A percentile compares a stretch with the other conserved stretches of the same genome.
Conservation (phyloP, 805 yeast species). For the Yarrowia yakushimensis region DNA sequence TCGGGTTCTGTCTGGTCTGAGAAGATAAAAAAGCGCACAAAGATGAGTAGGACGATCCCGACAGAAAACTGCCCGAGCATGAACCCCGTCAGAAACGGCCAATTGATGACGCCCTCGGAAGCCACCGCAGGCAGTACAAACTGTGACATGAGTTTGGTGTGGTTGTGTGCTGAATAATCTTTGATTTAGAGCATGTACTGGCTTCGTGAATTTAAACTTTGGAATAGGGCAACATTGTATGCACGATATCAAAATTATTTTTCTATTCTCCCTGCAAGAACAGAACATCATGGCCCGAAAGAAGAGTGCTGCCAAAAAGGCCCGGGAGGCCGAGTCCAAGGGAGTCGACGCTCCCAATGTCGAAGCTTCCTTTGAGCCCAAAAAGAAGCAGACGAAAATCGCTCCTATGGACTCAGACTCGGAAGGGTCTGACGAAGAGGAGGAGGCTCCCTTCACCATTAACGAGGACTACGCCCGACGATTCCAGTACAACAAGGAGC, state of each 20-base stretch:
- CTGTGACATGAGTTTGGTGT: conserved; percentile 12
- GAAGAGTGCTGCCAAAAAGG: conserved; percentile 77
- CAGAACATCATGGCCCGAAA: conserved; percentile 65
- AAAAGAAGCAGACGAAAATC: conserved; percentile 3
- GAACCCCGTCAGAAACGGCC: conserved; percentile 32
- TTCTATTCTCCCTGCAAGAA: neutral
- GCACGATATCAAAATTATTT: conserved; percentile 24
- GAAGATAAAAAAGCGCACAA: conserved; percentile 43
- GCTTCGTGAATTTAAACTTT: neutral
- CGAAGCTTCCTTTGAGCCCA: conserved; percentile 32
- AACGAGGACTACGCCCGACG: conserved; percentile 35
- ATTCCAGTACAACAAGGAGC: conserved; percentile 37
- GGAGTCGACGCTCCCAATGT: neutral
- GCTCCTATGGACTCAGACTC: conserved; percentile 23
- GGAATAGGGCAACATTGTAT: conserved; percentile 2
- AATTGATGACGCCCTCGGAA: conserved; percentile 19
- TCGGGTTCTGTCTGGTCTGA: conserved; percentile 35
- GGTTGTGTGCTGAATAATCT: neutral
- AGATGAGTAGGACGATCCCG: conserved; percentile 38
- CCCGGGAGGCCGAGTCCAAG: conserved; percentile 44
- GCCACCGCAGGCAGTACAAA: conserved; percentile 14
- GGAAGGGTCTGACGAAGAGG: conserved; percentile 28
- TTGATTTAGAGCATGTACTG: neutral
- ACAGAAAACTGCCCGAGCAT: conserved; percentile 44
- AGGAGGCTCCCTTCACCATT: conserved; percentile 26